Evolutionary conservation across 179 eudicot genomes (phyloP).

Genomic region (Drosera spatulata): DNA sequence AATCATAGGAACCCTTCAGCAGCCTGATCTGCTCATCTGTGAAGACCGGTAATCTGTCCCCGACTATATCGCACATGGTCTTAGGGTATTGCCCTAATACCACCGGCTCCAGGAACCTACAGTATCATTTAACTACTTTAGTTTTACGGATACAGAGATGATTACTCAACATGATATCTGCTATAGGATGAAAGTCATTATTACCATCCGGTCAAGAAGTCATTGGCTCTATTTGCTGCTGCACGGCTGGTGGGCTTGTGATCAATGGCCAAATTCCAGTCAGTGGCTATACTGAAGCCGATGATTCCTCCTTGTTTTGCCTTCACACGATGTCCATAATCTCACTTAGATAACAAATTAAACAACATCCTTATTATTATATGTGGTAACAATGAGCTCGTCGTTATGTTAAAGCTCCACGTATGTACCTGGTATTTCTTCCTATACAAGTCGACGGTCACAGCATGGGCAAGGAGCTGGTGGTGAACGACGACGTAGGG

Average conservation of each 20-base stretch:
- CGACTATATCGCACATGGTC: conserved; percentile 17
- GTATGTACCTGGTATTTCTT: conserved; percentile 23
- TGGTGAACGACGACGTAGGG: conserved; percentile 45
- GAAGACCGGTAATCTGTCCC: conserved; percentile 30
- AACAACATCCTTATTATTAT: neutral
- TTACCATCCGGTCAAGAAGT: conserved; percentile 21
- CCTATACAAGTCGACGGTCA: conserved; percentile 19
- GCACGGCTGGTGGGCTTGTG: conserved; percentile 2
- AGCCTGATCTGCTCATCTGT: conserved; percentile 20
- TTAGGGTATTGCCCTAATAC: conserved; percentile 31
- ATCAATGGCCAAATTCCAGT: conserved; percentile 15
- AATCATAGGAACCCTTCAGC: conserved; percentile 40
- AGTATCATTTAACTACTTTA: neutral
- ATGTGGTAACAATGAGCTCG: neutral
- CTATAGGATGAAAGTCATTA: neutral
- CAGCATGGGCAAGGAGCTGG: conserved; percentile 31
- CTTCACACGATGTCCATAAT: conserved; percentile 4
- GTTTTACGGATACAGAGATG: neutral
- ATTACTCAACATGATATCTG: neutral
- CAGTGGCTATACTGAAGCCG: conserved; percentile 14
- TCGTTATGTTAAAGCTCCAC: neutral
- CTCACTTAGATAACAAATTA: neutral
- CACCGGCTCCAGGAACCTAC: conserved; percentile 37
- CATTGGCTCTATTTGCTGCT: conserved; percentile 17
- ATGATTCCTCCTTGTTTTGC: conserved; percentile 25